phyloP scores from a whole-genome alignment of 345 rosid genomes.

The Citrus trifoliata region DNA sequence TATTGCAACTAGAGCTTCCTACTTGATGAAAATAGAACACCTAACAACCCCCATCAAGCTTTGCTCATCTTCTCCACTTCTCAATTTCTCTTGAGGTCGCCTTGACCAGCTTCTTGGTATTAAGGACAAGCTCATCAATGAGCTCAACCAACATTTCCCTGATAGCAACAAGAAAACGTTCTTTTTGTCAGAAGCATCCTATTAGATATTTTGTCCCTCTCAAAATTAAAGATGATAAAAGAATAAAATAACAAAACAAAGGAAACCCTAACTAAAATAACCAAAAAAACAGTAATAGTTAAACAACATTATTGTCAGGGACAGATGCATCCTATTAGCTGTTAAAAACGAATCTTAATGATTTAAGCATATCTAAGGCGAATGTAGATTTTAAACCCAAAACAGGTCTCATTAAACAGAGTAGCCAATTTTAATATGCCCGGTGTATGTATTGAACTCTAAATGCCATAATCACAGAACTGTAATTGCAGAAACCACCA shows the following conservation, averaged over 20 bases:
- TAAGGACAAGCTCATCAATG: slow-evolving; percentile 53
- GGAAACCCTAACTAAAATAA: neutral
- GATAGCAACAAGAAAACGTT: slow-evolving; percentile 7
- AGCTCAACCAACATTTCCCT: slow-evolving; percentile 68
- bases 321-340: neutral
- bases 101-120: slow-evolving; percentile 61
- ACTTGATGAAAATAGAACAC: neutral
- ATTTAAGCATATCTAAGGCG: neutral
- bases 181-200: neutral
- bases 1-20: neutral
- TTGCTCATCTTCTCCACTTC: slow-evolving; percentile 72
- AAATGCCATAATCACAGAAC: too few relatives aligned
- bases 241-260: neutral
- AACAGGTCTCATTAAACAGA: neutral
- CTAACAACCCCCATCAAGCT: neutral
- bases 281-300: too few relatives aligned
- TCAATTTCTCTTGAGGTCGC: slow-evolving; percentile 73
- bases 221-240: neutral
- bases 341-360: neutral
- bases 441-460: neutral
- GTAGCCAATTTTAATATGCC: neutral
- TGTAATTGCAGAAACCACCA: neutral
- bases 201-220: neutral
- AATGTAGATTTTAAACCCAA: neutral
- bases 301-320: too few relatives aligned